Base-by-base conservation (phyloP, 495 filamentous ascomycete genomes). In the Annulohypoxylon nitens region DNA sequence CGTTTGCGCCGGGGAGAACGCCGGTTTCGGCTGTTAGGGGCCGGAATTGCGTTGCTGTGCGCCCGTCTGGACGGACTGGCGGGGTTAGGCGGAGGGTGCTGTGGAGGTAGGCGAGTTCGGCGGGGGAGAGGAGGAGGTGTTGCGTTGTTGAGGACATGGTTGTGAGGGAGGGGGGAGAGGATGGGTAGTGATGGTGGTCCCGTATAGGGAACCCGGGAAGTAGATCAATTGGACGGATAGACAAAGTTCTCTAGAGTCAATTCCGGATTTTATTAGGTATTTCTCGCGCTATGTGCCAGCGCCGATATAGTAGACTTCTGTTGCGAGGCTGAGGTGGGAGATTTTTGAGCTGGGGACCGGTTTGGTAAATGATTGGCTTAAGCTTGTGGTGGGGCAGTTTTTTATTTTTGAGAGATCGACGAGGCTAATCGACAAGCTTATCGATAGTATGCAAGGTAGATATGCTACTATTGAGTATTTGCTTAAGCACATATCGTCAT, bases 31-130 rank as follows among this genome's bases (percentile, higher is more conserved):
- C 97, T 10, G 91, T 84, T 2, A 99, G 83, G 0, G 95, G 94
- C 2, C 96, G 94, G 86, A 98, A 98, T 78, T 97, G 92, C 14
- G 90, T 92, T 6, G 93, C 85, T 20, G 89, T 85, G 79, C 95
- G 93, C 69, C 89, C 90, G 79, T 99, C 96, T 20, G 95, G 93
- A 30, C 96, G 95, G 77, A 98, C 91, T 6, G 96, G 93, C n/a
- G 89, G 91, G 12, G 82, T 81, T 36, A 90, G 88, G 10, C 88
- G 85, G 75, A 99, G 93, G 3, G 96, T 96, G 62, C 90, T 88
- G 88, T 95, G 94, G 54, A 98, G 90, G 86, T 97, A 99, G 79
- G 95, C 93, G 74, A 98, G 93, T 81, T 99, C 97, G 73, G 96
- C 93, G 45, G 95, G 95, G 20, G 94, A 97, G 82, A 99, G 90